Conservation (phyloP, 495 filamentous ascomycete species). For the Trichodelitschia bisporula region DNA sequence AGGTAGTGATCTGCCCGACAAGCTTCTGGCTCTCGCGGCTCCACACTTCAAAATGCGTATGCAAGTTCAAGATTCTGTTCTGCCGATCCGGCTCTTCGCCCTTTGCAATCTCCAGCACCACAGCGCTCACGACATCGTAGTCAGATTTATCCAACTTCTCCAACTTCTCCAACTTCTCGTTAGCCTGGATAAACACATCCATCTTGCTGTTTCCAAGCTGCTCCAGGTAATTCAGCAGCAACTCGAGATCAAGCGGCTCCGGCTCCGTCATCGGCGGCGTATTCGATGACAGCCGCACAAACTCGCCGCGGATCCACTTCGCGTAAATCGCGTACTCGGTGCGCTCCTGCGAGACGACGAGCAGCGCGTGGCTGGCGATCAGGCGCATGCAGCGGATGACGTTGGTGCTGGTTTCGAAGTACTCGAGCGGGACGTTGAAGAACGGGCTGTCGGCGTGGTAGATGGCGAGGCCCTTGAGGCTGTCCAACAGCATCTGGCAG, state of each 20-base stretch:
- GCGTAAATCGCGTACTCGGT: slow-evolving; percentile 58
- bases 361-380: slow-evolving; percentile 47
- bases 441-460: slow-evolving; percentile 45
- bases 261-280: slow-evolving; percentile 8
- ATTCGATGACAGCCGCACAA: slow-evolving; percentile 35
- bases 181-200: no score
- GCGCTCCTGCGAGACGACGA: slow-evolving; percentile 49
- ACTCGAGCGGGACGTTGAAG: slow-evolving; percentile 32
- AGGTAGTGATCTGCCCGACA: no score
- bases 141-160: no score
- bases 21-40: no score
- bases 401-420: slow-evolving; percentile 13
- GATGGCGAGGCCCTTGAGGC: slow-evolving; percentile 63
- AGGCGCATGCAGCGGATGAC: slow-evolving; percentile 28
- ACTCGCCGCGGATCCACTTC: slow-evolving; percentile 63
- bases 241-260: slow-evolving; percentile 3
- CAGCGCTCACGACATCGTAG: no score
- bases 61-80: no score
- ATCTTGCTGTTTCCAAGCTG: slow-evolving; percentile 4
- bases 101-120: no score
- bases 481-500: slow-evolving; percentile 55
- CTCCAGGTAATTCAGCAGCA: background rate
- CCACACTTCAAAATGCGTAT: no score
- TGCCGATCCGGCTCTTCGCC: no score
- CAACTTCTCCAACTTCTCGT: no score